Evolutionary conservation across 2,329 filamentous ascomycete species (phyloP).

Genomic region (Kalaharituber pfeilii): DNA sequence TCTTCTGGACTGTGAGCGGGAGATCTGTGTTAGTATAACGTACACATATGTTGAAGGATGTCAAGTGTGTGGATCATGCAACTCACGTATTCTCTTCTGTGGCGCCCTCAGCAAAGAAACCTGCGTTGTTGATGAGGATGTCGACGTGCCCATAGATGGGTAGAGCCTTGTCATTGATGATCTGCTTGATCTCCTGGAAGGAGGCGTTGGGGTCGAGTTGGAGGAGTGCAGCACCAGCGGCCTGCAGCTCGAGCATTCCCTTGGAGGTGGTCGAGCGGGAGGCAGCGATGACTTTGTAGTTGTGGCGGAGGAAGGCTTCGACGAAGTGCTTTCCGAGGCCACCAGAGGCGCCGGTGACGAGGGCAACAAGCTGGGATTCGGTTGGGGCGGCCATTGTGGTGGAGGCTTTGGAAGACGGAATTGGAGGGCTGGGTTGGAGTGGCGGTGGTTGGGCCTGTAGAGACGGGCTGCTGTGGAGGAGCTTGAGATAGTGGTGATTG

Average conservation of each 20-base stretch:
- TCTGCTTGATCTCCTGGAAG: slow-evolving; percentile 25
- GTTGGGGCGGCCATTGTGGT: too few species aligned
- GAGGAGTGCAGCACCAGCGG: slow-evolving; percentile 26
- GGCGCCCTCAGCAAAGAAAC: slow-evolving; percentile 31
- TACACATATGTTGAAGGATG: slow-evolving; percentile 22
- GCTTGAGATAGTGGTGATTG: too few species aligned
- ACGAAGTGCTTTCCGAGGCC: slow-evolving; percentile 34
- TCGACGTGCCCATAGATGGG: slow-evolving; percentile 30
- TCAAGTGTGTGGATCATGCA: slow-evolving; percentile 24
- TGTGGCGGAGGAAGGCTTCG: slow-evolving; percentile 29
- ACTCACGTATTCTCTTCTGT: slow-evolving; percentile 31
- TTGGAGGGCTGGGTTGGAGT: too few species aligned
- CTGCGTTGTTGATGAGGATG: slow-evolving; percentile 34
- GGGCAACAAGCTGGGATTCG: slow-evolving; percentile 14
- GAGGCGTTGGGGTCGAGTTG: slow-evolving; percentile 30
- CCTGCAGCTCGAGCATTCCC: slow-evolving; percentile 26
- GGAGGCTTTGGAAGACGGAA: too few species aligned
- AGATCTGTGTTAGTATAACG: neutral
- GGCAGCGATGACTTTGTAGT: slow-evolving; percentile 35
- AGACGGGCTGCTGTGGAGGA: too few species aligned
- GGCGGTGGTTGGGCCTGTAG: too few species aligned
- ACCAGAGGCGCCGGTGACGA: slow-evolving; percentile 34
- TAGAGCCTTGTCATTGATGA: slow-evolving; percentile 26
- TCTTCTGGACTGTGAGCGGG: slow-evolving; percentile 26
- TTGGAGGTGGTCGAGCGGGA: slow-evolving; percentile 27